A percentile compares a stretch with the other conserved stretches of the same genome.
Conservation (phyloP, 2,329 filamentous ascomycete species). For the Pestalotiopsis sp. region DNA sequence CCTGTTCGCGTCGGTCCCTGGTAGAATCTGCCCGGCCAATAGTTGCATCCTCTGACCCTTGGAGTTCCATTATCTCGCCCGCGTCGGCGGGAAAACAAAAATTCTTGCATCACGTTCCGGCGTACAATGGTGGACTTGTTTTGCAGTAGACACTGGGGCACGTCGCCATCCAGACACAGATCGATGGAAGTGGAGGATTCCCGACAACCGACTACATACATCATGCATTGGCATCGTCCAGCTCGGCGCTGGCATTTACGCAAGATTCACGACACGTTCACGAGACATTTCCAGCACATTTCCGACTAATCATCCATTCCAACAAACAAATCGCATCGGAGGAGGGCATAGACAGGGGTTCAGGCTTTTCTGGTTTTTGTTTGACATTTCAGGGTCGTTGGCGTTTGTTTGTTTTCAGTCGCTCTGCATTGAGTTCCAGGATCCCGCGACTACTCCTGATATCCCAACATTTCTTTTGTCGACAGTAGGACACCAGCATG, state of each 20-base stretch:
- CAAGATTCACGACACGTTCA: constrained; percentile 10
- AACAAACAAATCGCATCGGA: constrained; percentile 5
- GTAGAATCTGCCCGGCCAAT: constrained; percentile 21
- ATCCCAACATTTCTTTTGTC: constrained; percentile 8
- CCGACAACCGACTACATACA: not conserved
- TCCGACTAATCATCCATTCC: not conserved
- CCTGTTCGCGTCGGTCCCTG: constrained; percentile 66
- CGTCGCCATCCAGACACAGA: not conserved
- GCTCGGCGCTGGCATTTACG: constrained; percentile 10
- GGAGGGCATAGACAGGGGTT: constrained; percentile 11
- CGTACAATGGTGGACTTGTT: not conserved
- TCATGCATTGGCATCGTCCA: constrained; percentile 6
- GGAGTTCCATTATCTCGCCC: not conserved
- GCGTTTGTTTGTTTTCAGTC: not conserved
- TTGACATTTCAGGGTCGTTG: not conserved
- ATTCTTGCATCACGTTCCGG: not conserved
- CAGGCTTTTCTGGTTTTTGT: not conserved
- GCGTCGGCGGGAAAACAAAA: not conserved
- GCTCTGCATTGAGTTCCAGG: not conserved
- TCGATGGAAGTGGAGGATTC: constrained; percentile 6
- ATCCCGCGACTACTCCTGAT: not conserved
- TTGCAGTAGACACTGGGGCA: not conserved
- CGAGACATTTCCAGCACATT: constrained; percentile 1
- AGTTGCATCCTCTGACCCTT: not conserved
- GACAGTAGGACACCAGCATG: not conserved